Evolutionary conservation across 306 rosid genomes (phyloP).

Genomic region (Vachellia collinsii): DNA sequence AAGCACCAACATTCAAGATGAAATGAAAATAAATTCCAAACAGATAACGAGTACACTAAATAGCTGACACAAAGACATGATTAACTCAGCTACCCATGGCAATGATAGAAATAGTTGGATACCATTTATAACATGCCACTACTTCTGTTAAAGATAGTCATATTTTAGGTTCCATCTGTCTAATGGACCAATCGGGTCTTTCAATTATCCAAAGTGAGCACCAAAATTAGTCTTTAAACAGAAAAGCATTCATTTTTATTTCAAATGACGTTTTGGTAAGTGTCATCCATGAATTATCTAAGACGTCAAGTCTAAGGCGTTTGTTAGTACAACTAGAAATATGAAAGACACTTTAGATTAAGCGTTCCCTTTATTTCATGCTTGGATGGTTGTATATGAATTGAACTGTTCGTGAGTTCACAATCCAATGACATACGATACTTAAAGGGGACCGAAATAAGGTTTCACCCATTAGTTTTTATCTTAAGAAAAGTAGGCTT

Average conservation of each 20-base stretch:
- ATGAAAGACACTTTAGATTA: background rate
- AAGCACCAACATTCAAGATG: too few relatives aligned
- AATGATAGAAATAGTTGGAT: background rate
- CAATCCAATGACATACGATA: too few relatives aligned
- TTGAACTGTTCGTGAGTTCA: background rate
- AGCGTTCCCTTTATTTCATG: background rate
- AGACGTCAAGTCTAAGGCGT: background rate
- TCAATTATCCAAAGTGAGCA: too few relatives aligned
- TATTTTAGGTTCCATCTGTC: too few relatives aligned
- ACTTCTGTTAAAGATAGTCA: too few relatives aligned
- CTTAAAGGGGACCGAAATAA: too few relatives aligned
- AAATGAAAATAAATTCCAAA: constrained; percentile 2
- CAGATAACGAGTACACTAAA: background rate
- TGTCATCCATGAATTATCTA: background rate
- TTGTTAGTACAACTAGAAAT: background rate
- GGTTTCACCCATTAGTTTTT: too few relatives aligned
- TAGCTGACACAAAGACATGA: background rate
- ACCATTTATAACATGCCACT: background rate
- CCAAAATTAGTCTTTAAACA: too few relatives aligned
- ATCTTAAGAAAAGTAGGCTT: too few relatives aligned
- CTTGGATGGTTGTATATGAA: background rate
- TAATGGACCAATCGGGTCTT: too few relatives aligned
- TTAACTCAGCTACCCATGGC: background rate
- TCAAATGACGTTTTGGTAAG: background rate
- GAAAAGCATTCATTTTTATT: too few relatives aligned